Base-by-base conservation (phyloP, 1,139 yeast genomes). In the Magnusiomyces fungicola region DNA sequence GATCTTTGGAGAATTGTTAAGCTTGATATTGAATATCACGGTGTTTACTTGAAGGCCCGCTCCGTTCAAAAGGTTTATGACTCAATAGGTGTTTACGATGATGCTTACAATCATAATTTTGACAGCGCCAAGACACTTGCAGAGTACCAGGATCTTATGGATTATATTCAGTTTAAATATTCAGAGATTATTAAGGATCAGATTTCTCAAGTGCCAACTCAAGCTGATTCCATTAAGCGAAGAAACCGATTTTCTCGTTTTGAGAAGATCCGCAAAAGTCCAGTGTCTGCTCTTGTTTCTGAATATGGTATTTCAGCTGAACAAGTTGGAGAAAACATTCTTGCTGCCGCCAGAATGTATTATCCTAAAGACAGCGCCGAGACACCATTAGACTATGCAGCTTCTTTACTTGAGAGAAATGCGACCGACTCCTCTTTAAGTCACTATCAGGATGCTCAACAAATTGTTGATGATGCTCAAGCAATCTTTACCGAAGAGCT, bases 1-100 rank as follows among this genome's bases (percentile, higher is more conserved):
- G 97, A 90, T 64, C 72, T 92, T 54, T 94, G 98, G 98, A 79
- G 92, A 63, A 82, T 90, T 55, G 83, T 88, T 10, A 83, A 80
- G 56, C 75, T 89, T 48, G 97, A 92, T 64, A 76, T 89, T 57
- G 97, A 88, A 59, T 92, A 81, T 66, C 97, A 90, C 62, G 84
- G 96, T 9, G 71, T 90, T 44, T 74, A 85, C 53, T 89, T 85
- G 58, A 90, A 89, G 70, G 46, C 23, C 21, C 72, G 76, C 50
- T 76, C 82, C 41, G 79, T 84, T 30, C 76, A 75, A 56, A 76
- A 75, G 49, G 70, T 87, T 50, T 79, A 79, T 53, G 72, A 75
- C 22, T 70, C 78, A 18, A 69, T 89, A 53, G 71, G 71, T 23
- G 64, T 77, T 21, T 75, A 74, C 43, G 96, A 88, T 63, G 73